phyloP scores from a whole-genome alignment of 257 asterid genomes.

The Penstemon barbatus region DNA sequence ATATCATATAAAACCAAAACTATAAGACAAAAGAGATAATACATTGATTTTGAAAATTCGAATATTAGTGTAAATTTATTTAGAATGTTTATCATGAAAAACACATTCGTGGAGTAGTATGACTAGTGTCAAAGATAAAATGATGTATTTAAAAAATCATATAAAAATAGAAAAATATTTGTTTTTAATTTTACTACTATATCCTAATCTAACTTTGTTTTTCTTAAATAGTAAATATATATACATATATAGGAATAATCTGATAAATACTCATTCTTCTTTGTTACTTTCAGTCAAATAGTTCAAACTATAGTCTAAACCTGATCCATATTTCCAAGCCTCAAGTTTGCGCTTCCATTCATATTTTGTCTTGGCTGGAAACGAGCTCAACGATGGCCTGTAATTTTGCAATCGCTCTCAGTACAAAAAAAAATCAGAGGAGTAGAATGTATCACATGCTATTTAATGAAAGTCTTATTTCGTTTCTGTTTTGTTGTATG shows the following conservation, averaged over 20 bases:
- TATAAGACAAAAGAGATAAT: too few relatives aligned
- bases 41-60: too few relatives aligned
- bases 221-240: not conserved
- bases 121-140: too few relatives aligned
- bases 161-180: not conserved
- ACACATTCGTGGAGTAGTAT: too few relatives aligned
- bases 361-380: conserved; percentile 62
- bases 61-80: too few relatives aligned
- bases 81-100: too few relatives aligned
- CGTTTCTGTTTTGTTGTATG: not conserved
- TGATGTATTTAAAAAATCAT: too few relatives aligned
- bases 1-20: too few relatives aligned
- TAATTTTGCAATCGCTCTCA: conserved; percentile 8
- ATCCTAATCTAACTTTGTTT: not conserved
- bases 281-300: not conserved
- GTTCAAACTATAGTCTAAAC: conserved; percentile 70
- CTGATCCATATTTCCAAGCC: conserved; percentile 98
- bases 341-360: conserved; percentile 79
- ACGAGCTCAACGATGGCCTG: conserved; percentile 58
- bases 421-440: not conserved
- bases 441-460: not conserved
- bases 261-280: not conserved
- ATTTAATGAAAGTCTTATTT: not conserved
- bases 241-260: too few relatives aligned
- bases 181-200: not conserved